phyloP scores from a whole-genome alignment of 2,329 filamentous ascomycete genomes.

The Ophiostoma fasciatum region DNA sequence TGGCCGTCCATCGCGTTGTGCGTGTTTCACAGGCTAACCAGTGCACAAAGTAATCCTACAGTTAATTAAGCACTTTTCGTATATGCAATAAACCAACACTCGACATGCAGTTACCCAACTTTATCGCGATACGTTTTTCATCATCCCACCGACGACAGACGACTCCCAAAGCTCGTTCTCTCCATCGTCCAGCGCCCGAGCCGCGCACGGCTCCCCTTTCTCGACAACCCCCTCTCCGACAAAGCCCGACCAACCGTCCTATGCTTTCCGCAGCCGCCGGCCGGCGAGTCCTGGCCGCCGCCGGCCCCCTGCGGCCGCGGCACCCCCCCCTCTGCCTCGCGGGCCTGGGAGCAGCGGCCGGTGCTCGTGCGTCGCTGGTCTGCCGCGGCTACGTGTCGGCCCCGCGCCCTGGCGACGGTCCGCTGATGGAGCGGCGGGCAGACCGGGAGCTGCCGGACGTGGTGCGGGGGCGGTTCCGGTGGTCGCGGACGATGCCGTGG shows the following conservation, averaged over 20 bases:
- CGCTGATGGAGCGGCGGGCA: conserved; percentile 47
- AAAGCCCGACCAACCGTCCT: not conserved
- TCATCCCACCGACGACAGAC: too few species aligned
- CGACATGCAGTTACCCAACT: too few species aligned
- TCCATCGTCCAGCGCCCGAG: too few species aligned
- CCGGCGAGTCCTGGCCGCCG: conserved; percentile 3
- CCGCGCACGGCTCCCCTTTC: not conserved
- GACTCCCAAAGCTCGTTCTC: too few species aligned
- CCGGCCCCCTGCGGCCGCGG: conserved; percentile 7
- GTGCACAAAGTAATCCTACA: too few species aligned
- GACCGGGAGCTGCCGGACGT: conserved; percentile 48
- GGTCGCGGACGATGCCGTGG: conserved; percentile 62
- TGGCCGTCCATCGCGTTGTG: not conserved
- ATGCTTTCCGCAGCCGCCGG: conserved; percentile 10
- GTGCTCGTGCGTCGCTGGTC: too few species aligned
- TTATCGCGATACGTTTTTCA: too few species aligned
- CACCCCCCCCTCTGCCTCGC: too few species aligned
- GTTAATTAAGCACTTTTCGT: too few species aligned
- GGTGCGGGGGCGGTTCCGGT: conserved; percentile 35
- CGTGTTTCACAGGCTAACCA: not conserved
- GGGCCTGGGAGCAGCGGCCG: too few species aligned
- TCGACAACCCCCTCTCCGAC: not conserved
- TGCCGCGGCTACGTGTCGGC: conserved; percentile 38
- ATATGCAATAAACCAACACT: too few species aligned
- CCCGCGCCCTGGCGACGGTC: conserved; percentile 44